phyloP scores from a whole-genome alignment of 2,329 filamentous ascomycete genomes.

The Aspergillus sp. region DNA sequence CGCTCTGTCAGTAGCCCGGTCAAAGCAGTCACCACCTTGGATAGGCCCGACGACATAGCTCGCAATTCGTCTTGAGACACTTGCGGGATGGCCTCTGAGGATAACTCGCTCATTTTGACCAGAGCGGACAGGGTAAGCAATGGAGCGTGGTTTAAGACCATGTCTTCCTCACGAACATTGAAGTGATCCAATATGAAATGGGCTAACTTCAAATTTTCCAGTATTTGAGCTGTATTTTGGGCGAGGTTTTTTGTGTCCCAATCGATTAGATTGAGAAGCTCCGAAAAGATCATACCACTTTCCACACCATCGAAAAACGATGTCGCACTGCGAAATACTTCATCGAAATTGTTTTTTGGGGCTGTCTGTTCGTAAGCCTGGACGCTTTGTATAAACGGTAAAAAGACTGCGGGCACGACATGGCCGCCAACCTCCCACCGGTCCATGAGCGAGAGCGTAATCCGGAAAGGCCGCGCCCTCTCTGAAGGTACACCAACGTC shows the following conservation, averaged over 20 bases:
- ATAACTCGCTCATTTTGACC: conserved; percentile 44
- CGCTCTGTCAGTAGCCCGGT: conserved; percentile 47
- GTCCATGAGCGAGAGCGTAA: conserved; percentile 95
- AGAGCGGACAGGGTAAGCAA: conserved; percentile 67
- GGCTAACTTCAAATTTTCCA: conserved; percentile 69
- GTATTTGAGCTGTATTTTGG: conserved; percentile 47
- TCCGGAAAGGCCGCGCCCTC: conserved; percentile 79
- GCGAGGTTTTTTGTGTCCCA: conserved; percentile 53
- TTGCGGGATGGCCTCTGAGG: conserved; percentile 11
- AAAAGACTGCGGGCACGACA: conserved; percentile 83
- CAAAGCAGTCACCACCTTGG: conserved; percentile 30
- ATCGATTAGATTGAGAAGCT: conserved; percentile 68
- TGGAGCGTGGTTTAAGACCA: conserved; percentile 83
- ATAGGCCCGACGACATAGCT: conserved; percentile 25
- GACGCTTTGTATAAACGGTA: conserved; percentile 80
- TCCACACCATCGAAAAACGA: conserved; percentile 98
- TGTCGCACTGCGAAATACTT: conserved; percentile 88
- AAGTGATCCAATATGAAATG: conserved; percentile 83
- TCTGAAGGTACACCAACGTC: conserved; percentile 59
- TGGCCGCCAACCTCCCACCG: conserved; percentile 94
- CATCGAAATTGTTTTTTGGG: conserved; percentile 70
- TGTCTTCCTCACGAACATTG: conserved; percentile 94
- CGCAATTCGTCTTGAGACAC: conserved; percentile 19
- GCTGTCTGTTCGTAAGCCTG: conserved; percentile 69
- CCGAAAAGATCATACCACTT: conserved; percentile 86